These are phyloP conservation scores for Linnemannia hyalina DNA, from an alignment of 192 early-diverging fungal genomes.

Conservation along the genomic window DNA sequence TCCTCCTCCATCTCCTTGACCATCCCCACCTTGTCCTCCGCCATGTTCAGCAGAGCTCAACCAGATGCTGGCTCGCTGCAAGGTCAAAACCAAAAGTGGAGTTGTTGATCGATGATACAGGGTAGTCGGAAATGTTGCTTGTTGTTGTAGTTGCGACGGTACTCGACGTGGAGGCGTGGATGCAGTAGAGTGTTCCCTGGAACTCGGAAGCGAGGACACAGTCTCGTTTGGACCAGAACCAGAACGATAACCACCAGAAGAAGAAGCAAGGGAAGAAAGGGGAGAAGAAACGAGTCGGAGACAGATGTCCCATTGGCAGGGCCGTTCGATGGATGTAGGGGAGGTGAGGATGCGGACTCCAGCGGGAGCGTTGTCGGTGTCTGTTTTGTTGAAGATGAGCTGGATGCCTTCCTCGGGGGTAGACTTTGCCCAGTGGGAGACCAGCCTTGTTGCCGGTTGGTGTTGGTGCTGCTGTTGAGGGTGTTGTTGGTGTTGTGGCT, in stretches of 20 bases:
- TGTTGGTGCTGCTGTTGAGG: background rate
- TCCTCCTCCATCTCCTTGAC: background rate
- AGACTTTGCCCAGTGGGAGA: conserved; percentile 39
- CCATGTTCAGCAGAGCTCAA: background rate
- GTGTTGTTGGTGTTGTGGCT: background rate
- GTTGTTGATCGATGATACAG: background rate
- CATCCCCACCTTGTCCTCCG: background rate
- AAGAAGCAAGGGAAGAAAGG: too few relatives aligned
- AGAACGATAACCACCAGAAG: too few relatives aligned
- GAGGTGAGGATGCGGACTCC: conserved; percentile 23
- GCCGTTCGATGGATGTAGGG: conserved; percentile 18
- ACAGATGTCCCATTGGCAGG: conserved; percentile 36
- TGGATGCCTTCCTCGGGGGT: conserved; percentile 49
- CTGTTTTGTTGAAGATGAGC: conserved; percentile 17
- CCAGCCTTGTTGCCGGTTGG: background rate
- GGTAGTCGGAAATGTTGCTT: background rate
- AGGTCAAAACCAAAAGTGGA: conserved; percentile 14
- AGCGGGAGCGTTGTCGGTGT: background rate
- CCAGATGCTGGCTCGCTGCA: conserved; percentile 15
- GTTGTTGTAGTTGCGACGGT: background rate
- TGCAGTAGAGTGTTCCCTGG: background rate
- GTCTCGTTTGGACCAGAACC: too few relatives aligned
- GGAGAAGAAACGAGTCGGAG: conserved; percentile 16
- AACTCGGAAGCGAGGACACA: background rate
- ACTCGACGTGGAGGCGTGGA: background rate